A percentile compares a stretch with the other conserved stretches of the same genome.
Evolutionary conservation across 2,329 filamentous ascomycete species (phyloP).

Genomic region (Balansia obtecta): DNA sequence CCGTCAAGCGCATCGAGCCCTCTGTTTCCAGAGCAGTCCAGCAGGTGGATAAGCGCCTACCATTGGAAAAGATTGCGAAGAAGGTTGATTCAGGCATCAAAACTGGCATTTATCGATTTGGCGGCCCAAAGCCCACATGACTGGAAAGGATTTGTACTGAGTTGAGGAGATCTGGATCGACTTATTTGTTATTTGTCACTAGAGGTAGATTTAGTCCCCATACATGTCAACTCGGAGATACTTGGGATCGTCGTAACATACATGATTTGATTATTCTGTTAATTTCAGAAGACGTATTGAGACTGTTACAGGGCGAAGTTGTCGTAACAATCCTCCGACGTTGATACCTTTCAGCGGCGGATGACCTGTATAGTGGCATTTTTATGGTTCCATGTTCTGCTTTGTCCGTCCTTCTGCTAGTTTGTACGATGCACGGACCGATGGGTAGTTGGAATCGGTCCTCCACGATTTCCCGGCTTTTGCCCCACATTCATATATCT

Average conservation of each 20-base stretch:
- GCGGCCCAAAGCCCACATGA: slow-evolving; percentile 9
- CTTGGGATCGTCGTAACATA: not conserved
- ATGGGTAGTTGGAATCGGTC: too few relatives aligned
- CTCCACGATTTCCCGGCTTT: not conserved
- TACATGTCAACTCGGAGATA: not conserved
- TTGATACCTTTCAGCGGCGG: too few relatives aligned
- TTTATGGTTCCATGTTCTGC: too few relatives aligned
- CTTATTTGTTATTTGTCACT: not conserved
- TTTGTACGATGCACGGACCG: too few relatives aligned
- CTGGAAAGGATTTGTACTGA: not conserved
- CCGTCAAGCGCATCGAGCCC: slow-evolving; percentile 36
- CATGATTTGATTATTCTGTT: too few relatives aligned
- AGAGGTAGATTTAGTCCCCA: slow-evolving; percentile 1
- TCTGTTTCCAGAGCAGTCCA: slow-evolving; percentile 32
- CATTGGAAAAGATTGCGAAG: slow-evolving; percentile 38
- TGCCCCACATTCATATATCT: not conserved
- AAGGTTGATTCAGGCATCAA: slow-evolving; percentile 35
- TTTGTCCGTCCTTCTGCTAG: too few relatives aligned
- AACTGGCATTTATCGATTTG: slow-evolving; percentile 29
- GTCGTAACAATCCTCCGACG: too few relatives aligned
- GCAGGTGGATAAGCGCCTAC: slow-evolving; percentile 33
- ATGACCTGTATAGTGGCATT: too few relatives aligned
- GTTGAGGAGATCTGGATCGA: too few relatives aligned
- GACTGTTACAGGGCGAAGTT: too few relatives aligned
- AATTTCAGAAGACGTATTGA: too few relatives aligned